Base-by-base conservation (phyloP, 2,329 filamentous ascomycete genomes). In the Magnaporthales sp. region DNA sequence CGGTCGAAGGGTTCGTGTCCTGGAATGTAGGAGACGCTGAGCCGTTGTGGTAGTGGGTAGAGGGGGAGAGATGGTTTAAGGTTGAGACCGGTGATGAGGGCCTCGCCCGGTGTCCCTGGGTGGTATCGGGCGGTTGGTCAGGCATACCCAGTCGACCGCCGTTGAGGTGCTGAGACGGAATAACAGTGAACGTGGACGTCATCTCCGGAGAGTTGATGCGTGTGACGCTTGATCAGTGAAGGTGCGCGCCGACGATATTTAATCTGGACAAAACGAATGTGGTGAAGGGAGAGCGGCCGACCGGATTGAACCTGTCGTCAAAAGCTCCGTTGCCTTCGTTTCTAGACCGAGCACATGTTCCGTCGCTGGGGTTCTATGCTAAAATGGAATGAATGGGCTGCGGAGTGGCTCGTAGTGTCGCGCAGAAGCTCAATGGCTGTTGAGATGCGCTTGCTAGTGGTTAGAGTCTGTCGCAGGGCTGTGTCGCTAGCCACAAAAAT, bases 1-100 rank as follows among this genome's bases (percentile, higher is more conserved):
- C 83, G 69, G 80, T 80, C 11, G 84, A 83, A 0, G 83, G 85
- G 67, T 81, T 72, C 64, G 76, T 75, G 69, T 74, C 76, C 64
- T 75, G 73, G 27, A 74, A 69, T 31, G 72, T 71, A 24, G 80
- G 80, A 2, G 80, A 82, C 26, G 75, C 73, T 58, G 77, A 77
- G 73, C 71, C 76, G 70, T 77, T 78, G 63, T 71, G 76, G 56
- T 74, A 71, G 66, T 79, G 78, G 67, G 81, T 71, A 68, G 77
- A 77, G 32, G 80, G 77, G 65, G 80, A 80, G 69, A 82, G 74
- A 65, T 80, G 74, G 70, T 76, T 76, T 66, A 77, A 74, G 69
- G 77, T 32, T 30, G 61, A 11, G 61, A n/a, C 61, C 61, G 61
- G 30, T 19, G 38, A 46, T 46, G 38, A 46, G 38, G 38, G 19